A percentile compares a stretch with the other conserved stretches of the same genome.
Evolutionary conservation across 2,329 filamentous ascomycete species (phyloP).

Genomic region (Laburnicola sp.): DNA sequence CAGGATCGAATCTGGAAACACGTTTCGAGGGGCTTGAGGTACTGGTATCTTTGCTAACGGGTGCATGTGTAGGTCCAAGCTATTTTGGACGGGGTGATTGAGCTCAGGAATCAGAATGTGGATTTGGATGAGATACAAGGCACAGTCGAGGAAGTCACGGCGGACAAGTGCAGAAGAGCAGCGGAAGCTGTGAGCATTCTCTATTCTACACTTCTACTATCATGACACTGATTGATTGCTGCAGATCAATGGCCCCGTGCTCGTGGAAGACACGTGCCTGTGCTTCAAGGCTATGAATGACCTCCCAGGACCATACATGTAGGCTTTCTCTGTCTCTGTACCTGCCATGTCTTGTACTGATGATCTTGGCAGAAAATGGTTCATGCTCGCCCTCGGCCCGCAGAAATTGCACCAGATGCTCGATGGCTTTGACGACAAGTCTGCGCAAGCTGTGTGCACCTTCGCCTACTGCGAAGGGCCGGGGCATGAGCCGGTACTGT

Average conservation of each 20-base stretch:
- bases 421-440: constrained; percentile 85
- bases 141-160: constrained; percentile 85
- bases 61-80: constrained; percentile 63
- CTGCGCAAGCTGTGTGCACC: constrained; percentile 90
- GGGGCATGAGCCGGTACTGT: constrained; percentile 79
- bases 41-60: not conserved
- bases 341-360: constrained; percentile 6
- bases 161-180: constrained; percentile 82
- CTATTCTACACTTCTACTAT: not conserved
- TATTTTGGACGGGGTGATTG: constrained; percentile 73
- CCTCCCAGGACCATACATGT: constrained; percentile 97
- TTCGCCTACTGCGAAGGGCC: constrained; percentile 91
- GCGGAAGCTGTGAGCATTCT: constrained; percentile 67
- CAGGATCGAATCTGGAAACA: not conserved
- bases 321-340: constrained; percentile 35
- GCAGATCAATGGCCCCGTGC: constrained; percentile 80
- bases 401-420: constrained; percentile 88
- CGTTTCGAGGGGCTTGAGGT: not conserved
- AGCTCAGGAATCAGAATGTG: constrained; percentile 72
- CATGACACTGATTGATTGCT: constrained; percentile 5
- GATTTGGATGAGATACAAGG: constrained; percentile 92
- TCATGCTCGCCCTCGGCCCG: constrained; percentile 80
- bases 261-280: constrained; percentile 94
- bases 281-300: constrained; percentile 89
- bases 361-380: constrained; percentile 74